phyloP scores from a whole-genome alignment of 2,329 filamentous ascomycete genomes.

The Falciphora oryzae region DNA sequence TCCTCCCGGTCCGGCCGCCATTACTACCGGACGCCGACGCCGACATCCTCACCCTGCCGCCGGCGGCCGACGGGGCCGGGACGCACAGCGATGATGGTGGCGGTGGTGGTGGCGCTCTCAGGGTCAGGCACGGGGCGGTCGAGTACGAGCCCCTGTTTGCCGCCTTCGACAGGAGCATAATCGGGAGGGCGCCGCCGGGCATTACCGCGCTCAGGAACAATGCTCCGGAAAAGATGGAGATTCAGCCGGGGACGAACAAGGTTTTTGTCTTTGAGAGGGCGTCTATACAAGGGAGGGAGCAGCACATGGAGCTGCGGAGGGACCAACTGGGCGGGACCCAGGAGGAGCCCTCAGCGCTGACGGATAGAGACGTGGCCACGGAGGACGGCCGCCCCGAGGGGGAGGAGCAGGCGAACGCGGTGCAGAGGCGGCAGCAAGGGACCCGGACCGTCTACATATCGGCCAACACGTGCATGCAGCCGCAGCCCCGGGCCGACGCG shows the following conservation, averaged over 20 bases:
- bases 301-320: constrained; percentile 21
- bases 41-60: constrained; percentile 10
- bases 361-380: constrained; percentile 10
- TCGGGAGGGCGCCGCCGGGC: constrained; percentile 52
- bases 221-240: constrained; percentile 49
- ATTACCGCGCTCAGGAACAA: constrained; percentile 58
- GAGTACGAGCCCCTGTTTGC: constrained; percentile 56
- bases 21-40: constrained; percentile 16
- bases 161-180: constrained; percentile 54
- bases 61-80: constrained; percentile 10
- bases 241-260: constrained; percentile 56
- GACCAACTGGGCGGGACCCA: constrained; percentile 19
- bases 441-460: constrained; percentile 66
- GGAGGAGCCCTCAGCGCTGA: constrained; percentile 17
- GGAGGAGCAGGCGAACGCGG: constrained; percentile 13
- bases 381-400: constrained; percentile 12
- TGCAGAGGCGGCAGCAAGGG: constrained; percentile 20
- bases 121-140: background rate
- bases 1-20: constrained; percentile 13
- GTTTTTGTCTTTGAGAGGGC: constrained; percentile 59
- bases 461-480: constrained; percentile 80
- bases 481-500: constrained; percentile 44
- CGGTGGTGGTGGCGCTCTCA: background rate
- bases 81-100: background rate
- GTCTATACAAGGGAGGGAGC: constrained; percentile 39